phyloP scores from a whole-genome alignment of 2,329 filamentous ascomycete genomes.

The Trichoderma lentiforme region DNA sequence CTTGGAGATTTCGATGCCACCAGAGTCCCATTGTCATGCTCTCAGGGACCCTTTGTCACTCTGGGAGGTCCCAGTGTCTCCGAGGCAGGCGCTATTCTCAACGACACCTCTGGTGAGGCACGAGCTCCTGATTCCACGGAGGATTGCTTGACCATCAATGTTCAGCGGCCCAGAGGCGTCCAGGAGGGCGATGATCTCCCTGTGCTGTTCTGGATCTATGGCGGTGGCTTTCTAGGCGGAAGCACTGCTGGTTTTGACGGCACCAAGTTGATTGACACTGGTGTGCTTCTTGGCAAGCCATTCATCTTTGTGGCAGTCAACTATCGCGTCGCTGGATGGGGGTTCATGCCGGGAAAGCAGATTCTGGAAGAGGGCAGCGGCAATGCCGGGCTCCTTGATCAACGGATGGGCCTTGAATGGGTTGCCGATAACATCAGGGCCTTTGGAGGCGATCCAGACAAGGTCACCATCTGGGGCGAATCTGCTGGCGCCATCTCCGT shows the following conservation, averaged over 20 bases:
- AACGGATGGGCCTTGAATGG: constrained; percentile 71
- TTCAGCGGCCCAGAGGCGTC: constrained; percentile 57
- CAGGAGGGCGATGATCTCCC: constrained; percentile 55
- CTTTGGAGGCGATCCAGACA: constrained; percentile 74
- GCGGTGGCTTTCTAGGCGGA: constrained; percentile 60
- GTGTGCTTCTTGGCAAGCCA: constrained; percentile 43
- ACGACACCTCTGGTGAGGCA: background rate
- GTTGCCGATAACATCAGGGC: constrained; percentile 70
- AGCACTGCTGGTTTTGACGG: constrained; percentile 52
- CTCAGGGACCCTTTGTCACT: constrained; percentile 61
- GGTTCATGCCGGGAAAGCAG: constrained; percentile 68
- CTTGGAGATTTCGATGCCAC: constrained; percentile 62
- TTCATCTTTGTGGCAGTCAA: constrained; percentile 76
- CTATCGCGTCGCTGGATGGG: constrained; percentile 72
- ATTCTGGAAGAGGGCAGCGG: constrained; percentile 63
- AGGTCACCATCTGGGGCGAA: constrained; percentile 78
- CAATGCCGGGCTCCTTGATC: constrained; percentile 71
- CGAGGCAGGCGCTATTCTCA: background rate
- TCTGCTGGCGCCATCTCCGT: constrained; percentile 70
- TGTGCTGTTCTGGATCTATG: constrained; percentile 69
- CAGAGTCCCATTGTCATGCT: constrained; percentile 60
- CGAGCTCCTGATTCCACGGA: constrained; percentile 35
- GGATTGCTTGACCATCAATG: constrained; percentile 61
- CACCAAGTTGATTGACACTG: constrained; percentile 43
- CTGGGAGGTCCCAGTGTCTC: background rate